Conservation (phyloP, 1,139 yeast genomes). For the Scheffersomyces titani region DNA sequence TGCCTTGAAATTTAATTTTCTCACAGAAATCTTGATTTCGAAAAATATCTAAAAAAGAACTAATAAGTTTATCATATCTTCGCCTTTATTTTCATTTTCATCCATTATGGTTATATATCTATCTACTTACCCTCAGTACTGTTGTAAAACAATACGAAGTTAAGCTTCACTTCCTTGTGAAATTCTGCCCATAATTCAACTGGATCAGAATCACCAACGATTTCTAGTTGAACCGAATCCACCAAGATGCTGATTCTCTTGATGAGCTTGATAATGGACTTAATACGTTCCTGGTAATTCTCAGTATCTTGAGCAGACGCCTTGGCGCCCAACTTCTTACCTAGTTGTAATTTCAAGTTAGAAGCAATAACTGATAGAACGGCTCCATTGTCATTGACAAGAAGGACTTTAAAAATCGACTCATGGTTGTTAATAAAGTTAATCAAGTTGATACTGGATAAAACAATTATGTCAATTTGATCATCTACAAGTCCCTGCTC, state of each 20-base stretch:
- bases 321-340: constrained; percentile 39
- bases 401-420: constrained; percentile 12
- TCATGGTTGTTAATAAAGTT: constrained; percentile 26
- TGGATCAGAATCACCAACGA: constrained; percentile 36
- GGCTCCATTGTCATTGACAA: constrained; percentile 17
- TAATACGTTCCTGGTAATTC: constrained; percentile 32
- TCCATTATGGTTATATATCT: background rate
- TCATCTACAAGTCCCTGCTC: constrained; percentile 36
- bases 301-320: constrained; percentile 48
- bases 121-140: background rate
- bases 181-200: constrained; percentile 94
- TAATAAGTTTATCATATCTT: too few species aligned
- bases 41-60: background rate
- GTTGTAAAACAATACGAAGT: constrained; percentile 9
- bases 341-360: constrained; percentile 28
- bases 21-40: too few species aligned
- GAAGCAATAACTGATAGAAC: constrained; percentile 22
- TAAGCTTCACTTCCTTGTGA: constrained; percentile 79
- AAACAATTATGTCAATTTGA: constrained; percentile 41
- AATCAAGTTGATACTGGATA: constrained; percentile 35
- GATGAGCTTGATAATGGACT: constrained; percentile 27
- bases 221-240: constrained; percentile 1
- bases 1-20: too few species aligned
- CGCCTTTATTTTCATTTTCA: background rate
- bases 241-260: constrained; percentile 17